Conservation (phyloP, 2,329 filamentous ascomycete species). For the Fusarium tricinctum region DNA sequence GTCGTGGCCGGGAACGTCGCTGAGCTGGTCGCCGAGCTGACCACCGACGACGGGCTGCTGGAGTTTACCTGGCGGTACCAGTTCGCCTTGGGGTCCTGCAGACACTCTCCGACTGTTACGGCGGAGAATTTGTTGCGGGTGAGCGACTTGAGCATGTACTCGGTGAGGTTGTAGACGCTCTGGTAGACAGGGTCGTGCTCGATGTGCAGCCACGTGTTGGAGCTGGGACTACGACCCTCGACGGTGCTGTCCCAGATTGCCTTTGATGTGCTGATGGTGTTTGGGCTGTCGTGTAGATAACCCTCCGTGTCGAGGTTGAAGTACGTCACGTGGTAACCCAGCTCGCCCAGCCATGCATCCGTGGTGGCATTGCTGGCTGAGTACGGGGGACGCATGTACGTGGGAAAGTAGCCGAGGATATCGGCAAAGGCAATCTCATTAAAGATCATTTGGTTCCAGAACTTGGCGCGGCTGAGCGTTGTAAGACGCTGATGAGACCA, state of each 20-base stretch:
- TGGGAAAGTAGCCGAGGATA: slow-evolving; percentile 58
- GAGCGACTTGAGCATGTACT: slow-evolving; percentile 60
- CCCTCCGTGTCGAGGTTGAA: slow-evolving; percentile 74
- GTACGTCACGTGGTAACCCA: slow-evolving; percentile 72
- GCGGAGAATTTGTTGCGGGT: slow-evolving; percentile 58
- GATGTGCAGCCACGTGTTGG: slow-evolving; percentile 64
- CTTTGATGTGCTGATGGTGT: slow-evolving; percentile 63
- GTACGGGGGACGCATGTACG: slow-evolving; percentile 62
- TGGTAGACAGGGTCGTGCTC: slow-evolving; percentile 65
- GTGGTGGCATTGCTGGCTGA: slow-evolving; percentile 60
- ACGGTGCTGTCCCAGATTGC: slow-evolving; percentile 55
- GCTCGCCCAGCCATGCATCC: slow-evolving; percentile 56
- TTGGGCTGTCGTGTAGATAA: slow-evolving; percentile 66
- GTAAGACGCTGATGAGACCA: slow-evolving; percentile 63
- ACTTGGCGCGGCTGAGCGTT: slow-evolving; percentile 51
- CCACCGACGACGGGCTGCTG: neutral
- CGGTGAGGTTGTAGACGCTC: slow-evolving; percentile 59
- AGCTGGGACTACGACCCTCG: slow-evolving; percentile 50
- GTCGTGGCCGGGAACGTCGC: slow-evolving; percentile 42
- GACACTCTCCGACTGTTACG: slow-evolving; percentile 66
- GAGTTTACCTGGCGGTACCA: slow-evolving; percentile 63
- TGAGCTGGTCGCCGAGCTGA: slow-evolving; percentile 21
- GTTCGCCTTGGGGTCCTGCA: slow-evolving; percentile 64
- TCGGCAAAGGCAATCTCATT: slow-evolving; percentile 61
- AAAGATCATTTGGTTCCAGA: slow-evolving; percentile 58